phyloP scores from a whole-genome alignment of 2,329 filamentous ascomycete genomes.

The Ophiostoma sp. region DNA sequence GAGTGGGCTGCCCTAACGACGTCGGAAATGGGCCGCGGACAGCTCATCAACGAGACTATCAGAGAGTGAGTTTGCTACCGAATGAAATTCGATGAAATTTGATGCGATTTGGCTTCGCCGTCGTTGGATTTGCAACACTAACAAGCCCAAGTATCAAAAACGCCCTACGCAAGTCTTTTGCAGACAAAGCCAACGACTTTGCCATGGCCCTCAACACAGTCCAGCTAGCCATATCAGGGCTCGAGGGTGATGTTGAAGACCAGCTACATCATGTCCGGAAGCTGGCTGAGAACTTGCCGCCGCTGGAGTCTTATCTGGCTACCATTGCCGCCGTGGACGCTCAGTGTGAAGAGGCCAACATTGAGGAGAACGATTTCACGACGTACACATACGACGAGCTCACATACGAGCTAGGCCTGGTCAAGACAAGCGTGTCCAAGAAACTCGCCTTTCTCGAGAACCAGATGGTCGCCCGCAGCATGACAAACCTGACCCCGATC shows the following conservation, averaged over 20 bases:
- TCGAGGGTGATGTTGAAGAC: constrained; percentile 95
- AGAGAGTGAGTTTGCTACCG: constrained; percentile 60
- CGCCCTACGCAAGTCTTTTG: constrained; percentile 81
- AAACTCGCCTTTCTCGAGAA: constrained; percentile 96
- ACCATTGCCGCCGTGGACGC: constrained; percentile 80
- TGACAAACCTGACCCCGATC: constrained; percentile 98
- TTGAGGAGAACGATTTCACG: constrained; percentile 99
- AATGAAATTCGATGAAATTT: not conserved
- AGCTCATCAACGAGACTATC: constrained; percentile 96
- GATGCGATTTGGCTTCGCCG: not conserved
- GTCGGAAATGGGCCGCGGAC: constrained; percentile 80
- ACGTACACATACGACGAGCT: constrained; percentile 98
- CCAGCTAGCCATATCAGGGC: constrained; percentile 88
- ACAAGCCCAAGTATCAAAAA: constrained; percentile 72
- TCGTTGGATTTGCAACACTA: no score
- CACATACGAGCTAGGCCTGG: constrained; percentile 84
- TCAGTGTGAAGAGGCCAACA: constrained; percentile 92
- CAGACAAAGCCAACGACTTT: constrained; percentile 97
- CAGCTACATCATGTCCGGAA: constrained; percentile 82
- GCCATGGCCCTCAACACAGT: constrained; percentile 91
- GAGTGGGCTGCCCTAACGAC: constrained; percentile 77
- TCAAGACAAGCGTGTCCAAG: constrained; percentile 88
- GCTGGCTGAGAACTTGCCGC: constrained; percentile 77
- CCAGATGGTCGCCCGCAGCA: constrained; percentile 94
- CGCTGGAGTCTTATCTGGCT: constrained; percentile 84